Evolutionary conservation across 2,329 filamentous ascomycete species (phyloP).

Genomic region (Diaporthe aspalathi): DNA sequence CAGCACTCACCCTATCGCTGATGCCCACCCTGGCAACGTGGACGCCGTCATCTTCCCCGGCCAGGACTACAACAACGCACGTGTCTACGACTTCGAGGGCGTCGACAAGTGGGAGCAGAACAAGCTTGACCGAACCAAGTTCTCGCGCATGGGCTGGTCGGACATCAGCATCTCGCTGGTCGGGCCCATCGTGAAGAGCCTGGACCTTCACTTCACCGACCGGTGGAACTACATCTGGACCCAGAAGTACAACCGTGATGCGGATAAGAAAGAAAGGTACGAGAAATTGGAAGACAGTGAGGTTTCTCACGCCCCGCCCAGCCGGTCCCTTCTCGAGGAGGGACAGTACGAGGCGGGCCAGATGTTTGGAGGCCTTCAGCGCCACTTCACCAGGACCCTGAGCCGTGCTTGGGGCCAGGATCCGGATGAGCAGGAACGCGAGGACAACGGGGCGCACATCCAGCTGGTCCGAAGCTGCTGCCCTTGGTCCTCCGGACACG

Average conservation of each 20-base stretch:
- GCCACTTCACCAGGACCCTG: constrained; percentile 52
- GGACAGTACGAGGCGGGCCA: constrained; percentile 41
- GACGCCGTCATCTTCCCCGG: constrained; percentile 84
- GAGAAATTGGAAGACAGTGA: constrained; percentile 44
- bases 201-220: constrained; percentile 83
- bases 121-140: constrained; percentile 83
- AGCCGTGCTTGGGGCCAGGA: constrained; percentile 50
- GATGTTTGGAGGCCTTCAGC: constrained; percentile 46
- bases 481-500: constrained; percentile 64
- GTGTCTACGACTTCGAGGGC: constrained; percentile 83
- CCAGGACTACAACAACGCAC: constrained; percentile 93
- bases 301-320: constrained; percentile 42
- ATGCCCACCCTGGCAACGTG: constrained; percentile 82
- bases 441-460: constrained; percentile 52
- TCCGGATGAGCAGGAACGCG: constrained; percentile 40
- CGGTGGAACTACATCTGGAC: constrained; percentile 93
- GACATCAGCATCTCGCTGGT: constrained; percentile 83
- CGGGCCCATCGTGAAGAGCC: constrained; percentile 79
- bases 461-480: constrained; percentile 60
- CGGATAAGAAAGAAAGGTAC: constrained; percentile 66
- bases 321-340: constrained; percentile 41
- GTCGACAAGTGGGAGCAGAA: constrained; percentile 86
- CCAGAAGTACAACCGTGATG: constrained; percentile 76
- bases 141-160: constrained; percentile 92
- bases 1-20: constrained; percentile 84